Evolutionary conservation across 805 yeast species (phyloP), one percentile per base, ranked within the genome.

Genomic region (Ogataea henricii): DNA sequence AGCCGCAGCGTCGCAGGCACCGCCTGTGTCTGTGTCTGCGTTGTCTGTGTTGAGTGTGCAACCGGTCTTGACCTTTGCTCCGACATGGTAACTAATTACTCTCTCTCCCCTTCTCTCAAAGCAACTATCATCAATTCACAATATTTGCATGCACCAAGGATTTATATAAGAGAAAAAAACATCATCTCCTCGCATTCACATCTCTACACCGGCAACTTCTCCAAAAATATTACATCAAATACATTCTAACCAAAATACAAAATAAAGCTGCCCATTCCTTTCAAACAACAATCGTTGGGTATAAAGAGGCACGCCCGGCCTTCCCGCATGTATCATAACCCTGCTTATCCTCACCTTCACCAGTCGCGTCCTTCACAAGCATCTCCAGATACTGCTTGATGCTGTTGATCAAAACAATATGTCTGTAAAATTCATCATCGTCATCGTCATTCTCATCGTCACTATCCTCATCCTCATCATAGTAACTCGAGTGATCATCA

Each of bases 391-490:
- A 59, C 3, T 48, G 44, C 13, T 35, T 39, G 35, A 62, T 62
- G 2, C 16, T 37, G 7, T 22, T 6, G 13, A 62, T 33, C 20
- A 59, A 20, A 5, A 47, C 48, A 8, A 46, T 49, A 44, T 59
- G 62, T 16, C 46, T 48, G 40, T 34, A 16, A 32, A 47, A 60
- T 18, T 58, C 54, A 22, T 55, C 58, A 6, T 33, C 16, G 2
- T 57, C 55, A 22, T 55, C 58, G 8, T 34, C 20, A 2, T 57
- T 56, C 20, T 42, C 37, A 16, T 57, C 63, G 10, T 61, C 65
- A 20, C 51, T 53, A 18, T 58, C 63, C 3, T 58, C 53, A 39
- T 54, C n/a, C n/a, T n/a, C 61, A 0, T 59, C 59, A 21, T 57
- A 54, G 42, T 50, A 53, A 40, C 51, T 40, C 4, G 55, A 40